Conservation (phyloP, 164 flowering plant genomes). For the Platanus orientalis region DNA sequence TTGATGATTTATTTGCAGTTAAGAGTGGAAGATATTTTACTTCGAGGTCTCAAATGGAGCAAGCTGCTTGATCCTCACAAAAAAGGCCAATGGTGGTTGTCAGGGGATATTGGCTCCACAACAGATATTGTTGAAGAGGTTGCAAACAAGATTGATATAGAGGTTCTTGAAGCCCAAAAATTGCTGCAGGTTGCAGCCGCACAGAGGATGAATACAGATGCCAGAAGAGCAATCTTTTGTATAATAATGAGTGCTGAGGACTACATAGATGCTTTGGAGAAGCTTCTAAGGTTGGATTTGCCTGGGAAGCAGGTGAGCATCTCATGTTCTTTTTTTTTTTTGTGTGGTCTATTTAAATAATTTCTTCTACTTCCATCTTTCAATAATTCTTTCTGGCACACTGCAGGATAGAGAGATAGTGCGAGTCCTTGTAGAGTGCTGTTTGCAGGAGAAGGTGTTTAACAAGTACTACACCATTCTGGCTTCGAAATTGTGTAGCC, state of each 20-base stretch:
- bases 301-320: constrained; percentile 78
- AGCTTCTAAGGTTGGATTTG: constrained; percentile 75
- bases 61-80: constrained; percentile 86
- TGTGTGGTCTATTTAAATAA: background rate
- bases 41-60: constrained; percentile 85
- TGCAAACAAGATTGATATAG: constrained; percentile 71
- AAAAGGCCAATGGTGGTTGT: constrained; percentile 96
- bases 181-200: constrained; percentile 83
- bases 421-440: constrained; percentile 87
- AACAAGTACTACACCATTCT: constrained; percentile 87
- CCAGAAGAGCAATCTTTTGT: constrained; percentile 82
- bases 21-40: constrained; percentile 56
- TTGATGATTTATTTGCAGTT: constrained; percentile 44
- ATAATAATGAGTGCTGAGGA: constrained; percentile 88
- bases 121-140: constrained; percentile 50
- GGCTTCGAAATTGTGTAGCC: constrained; percentile 79
- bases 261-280: constrained; percentile 83
- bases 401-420: constrained; percentile 91
- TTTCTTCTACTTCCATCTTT: background rate
- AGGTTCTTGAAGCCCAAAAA: constrained; percentile 72
- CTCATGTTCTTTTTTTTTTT: background rate
- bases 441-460: constrained; percentile 83
- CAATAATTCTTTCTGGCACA: background rate
- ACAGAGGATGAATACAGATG: constrained; percentile 94
- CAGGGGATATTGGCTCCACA: constrained; percentile 48